Percentiles rank a stretch among this genome's conserved stretches.
Evolutionary conservation across 2,329 filamentous ascomycete species (phyloP).

Genomic region (Claviceps pazoutovae): DNA sequence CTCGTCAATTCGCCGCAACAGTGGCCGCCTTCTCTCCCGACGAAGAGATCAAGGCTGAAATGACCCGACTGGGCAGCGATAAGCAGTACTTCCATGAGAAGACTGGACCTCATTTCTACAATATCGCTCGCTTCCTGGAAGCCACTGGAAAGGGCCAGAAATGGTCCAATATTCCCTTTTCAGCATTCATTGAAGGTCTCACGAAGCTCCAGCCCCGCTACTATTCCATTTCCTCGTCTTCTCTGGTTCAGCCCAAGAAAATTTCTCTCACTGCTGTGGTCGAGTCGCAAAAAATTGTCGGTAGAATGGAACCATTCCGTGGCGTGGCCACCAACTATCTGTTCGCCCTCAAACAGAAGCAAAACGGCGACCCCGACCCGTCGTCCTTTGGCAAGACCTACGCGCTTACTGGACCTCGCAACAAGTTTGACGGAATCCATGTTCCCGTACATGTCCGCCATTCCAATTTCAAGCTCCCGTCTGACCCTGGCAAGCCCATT

Average conservation of each 20-base stretch:
- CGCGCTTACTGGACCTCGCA: slow-evolving; percentile 73
- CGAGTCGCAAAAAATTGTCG: slow-evolving; percentile 66
- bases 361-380: slow-evolving; percentile 73
- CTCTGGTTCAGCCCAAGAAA: slow-evolving; percentile 82
- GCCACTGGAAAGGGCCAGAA: slow-evolving; percentile 56
- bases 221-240: slow-evolving; percentile 98
- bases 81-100: slow-evolving; percentile 92
- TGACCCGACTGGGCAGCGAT: slow-evolving; percentile 77
- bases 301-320: slow-evolving; percentile 67
- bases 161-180: slow-evolving; percentile 83
- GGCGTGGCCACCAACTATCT: slow-evolving; percentile 97
- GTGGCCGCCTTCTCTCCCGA: slow-evolving; percentile 81
- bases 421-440: slow-evolving; percentile 93
- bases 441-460: slow-evolving; percentile 92
- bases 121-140: slow-evolving; percentile 75
- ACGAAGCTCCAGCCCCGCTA: slow-evolving; percentile 95
- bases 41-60: slow-evolving; percentile 72
- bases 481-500: slow-evolving; percentile 82
- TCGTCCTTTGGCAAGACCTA: slow-evolving; percentile 78
- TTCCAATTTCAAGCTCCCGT: slow-evolving; percentile 98
- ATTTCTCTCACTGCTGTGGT: slow-evolving; percentile 93
- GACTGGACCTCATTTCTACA: slow-evolving; percentile 68
- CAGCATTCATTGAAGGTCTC: slow-evolving; percentile 82
- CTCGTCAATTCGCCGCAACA: slow-evolving; percentile 83
- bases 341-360: slow-evolving; percentile 88